Base-by-base conservation (phyloP, 345 rosid genomes). In the Syzygium oleosum region DNA sequence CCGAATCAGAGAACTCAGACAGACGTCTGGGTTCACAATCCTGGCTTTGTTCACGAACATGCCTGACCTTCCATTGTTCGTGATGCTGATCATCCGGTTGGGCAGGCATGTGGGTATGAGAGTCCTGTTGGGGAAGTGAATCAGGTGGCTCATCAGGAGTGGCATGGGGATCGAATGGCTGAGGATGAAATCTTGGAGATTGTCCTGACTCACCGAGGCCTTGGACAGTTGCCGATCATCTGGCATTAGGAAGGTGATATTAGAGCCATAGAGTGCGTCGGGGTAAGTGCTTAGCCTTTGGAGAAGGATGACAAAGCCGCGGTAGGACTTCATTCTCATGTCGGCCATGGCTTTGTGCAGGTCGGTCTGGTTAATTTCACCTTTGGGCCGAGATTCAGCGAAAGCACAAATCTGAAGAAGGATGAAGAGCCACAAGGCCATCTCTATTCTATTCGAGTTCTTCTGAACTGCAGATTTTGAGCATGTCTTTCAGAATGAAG, bases 291-390 rank as follows among this genome's bases (percentile, higher is more conserved):
- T 84, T 1, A 93, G 85, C 51, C 91, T 87, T 89, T 90, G 88
- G 13, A 92, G 95, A 85, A 92, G 91, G 83, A 91, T 90, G 63
- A 90, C 93, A 29, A 91, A 92, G 25, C 91, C 94, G 12, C 90
- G 90, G 90, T 90, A 92, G 51, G 92, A 90, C 86, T 84, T 77
- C 9, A 86, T 79, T 86, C 92, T 88, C 94, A 88, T 93, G 87
- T 90, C 87, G 51, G 88, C 86, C 46, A 90, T 87, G 85, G 93
- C 93, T 9, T 89, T 3, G 87, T 88, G 89, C 85, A 88, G 79
- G 58, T 90, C 93, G 3, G 89, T 87, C 53, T 89, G 86, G 91
- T 91, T 90, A 52, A 88, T 83, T 21, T 87, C 58, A 22, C 43
- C 29, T 15, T 83, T 38, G 84, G 53, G 59, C 85, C 86, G 88